These are phyloP conservation scores for Myochromella boudieri DNA, from an alignment of 768 basidiomycete genomes.

Conservation along the genomic window DNA sequence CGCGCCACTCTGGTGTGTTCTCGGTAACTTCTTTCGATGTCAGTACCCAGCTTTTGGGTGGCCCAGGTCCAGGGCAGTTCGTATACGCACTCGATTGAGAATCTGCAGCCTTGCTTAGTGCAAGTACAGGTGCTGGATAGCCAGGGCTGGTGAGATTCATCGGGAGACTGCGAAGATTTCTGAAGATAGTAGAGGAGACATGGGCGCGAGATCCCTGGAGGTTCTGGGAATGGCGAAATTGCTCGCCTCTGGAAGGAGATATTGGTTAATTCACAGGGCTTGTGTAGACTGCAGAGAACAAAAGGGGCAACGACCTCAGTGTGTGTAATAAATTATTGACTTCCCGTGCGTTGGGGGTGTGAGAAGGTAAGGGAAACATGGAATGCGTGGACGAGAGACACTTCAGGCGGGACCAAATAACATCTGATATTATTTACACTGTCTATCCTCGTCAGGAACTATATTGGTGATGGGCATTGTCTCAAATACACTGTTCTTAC, in stretches of 20 bases:
- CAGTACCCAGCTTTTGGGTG: conserved; percentile 60
- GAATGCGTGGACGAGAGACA: background rate
- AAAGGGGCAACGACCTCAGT: conserved; percentile 38
- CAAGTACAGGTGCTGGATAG: background rate
- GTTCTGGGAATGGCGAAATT: conserved; percentile 67
- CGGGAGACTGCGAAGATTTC: conserved; percentile 11
- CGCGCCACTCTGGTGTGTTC: conserved; percentile 46
- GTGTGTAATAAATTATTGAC: conserved; percentile 54
- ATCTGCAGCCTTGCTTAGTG: background rate
- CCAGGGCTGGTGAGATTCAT: conserved; percentile 4
- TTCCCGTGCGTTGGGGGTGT: conserved; percentile 12
- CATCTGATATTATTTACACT: no score
- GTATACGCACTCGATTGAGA: conserved; percentile 7
- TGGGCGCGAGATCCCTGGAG: conserved; percentile 35
- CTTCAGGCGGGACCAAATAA: no score
- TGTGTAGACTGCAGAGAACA: background rate
- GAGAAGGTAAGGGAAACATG: background rate
- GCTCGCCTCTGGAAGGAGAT: conserved; percentile 55
- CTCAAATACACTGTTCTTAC: background rate
- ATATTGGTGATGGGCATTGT: no score
- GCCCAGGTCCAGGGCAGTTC: conserved; percentile 44
- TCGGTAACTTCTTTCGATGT: conserved; percentile 26
- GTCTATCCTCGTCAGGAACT: no score
- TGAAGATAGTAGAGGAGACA: conserved; percentile 23
- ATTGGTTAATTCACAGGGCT: background rate